A percentile compares a stretch with the other conserved stretches of the same genome.
phyloP scores from a whole-genome alignment of 768 basidiomycete genomes.

The Xanthoconium stramineum region DNA sequence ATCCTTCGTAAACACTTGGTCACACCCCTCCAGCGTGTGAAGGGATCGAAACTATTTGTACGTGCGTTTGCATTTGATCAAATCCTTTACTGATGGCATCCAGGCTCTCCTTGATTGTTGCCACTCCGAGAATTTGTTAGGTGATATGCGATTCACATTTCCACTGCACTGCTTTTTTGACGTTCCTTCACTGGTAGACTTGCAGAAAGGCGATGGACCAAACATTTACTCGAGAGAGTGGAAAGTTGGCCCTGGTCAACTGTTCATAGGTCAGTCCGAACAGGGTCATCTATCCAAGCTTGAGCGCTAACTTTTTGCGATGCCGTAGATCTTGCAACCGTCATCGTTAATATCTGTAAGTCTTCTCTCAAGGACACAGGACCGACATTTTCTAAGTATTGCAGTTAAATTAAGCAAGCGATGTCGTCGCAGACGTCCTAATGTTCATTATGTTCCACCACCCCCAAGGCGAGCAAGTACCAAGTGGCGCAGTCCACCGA shows the following conservation, averaged over 20 bases:
- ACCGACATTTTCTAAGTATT: not conserved
- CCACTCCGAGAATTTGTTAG: slow-evolving; percentile 26
- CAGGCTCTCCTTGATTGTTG: slow-evolving; percentile 32
- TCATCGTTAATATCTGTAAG: slow-evolving; percentile 10
- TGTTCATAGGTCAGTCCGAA: slow-evolving; percentile 12
- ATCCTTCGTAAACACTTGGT: slow-evolving; percentile 20
- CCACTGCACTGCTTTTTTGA: not conserved
- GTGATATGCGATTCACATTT: not conserved
- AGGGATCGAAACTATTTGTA: slow-evolving; percentile 23
- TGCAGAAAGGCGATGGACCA: slow-evolving; percentile 13
- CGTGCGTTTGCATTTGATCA: not conserved
- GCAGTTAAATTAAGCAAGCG: slow-evolving; percentile 11
- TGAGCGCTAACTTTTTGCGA: not conserved
- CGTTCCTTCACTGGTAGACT: slow-evolving; percentile 9
- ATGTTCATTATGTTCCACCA: no score
- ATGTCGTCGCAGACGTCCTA: not conserved
- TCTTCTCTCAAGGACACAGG: not conserved
- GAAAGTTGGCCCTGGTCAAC: slow-evolving; percentile 9
- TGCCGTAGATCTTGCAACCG: slow-evolving; percentile 6
- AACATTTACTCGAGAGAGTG: slow-evolving; percentile 18
- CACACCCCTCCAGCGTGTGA: slow-evolving; percentile 13
- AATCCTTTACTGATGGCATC: not conserved
- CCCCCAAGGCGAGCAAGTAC: slow-evolving; percentile 8
- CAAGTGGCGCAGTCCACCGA: slow-evolving; percentile 2
- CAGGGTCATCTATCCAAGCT: not conserved